Evolutionary conservation across 2,329 filamentous ascomycete genomes (phyloP).

Genomic region (Colletotrichum spaethianum): DNA sequence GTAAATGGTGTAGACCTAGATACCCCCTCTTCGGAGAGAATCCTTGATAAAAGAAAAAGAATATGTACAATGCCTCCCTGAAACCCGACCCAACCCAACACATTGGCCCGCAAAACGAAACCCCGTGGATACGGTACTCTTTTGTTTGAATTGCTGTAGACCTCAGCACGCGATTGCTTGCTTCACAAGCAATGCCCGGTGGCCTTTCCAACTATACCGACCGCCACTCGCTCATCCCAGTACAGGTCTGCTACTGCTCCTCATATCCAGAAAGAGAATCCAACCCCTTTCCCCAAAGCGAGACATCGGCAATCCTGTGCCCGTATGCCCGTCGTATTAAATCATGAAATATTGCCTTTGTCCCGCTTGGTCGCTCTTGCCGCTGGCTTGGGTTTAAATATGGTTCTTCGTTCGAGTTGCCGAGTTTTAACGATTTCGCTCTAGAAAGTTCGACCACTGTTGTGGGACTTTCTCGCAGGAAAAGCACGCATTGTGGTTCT

Average conservation of each 20-base stretch:
- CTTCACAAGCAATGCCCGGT: conserved; percentile 8
- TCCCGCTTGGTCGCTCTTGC: conserved; percentile 11
- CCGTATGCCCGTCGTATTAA: conserved; percentile 5
- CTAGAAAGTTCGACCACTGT: not conserved
- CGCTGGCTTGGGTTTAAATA: not conserved
- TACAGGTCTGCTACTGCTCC: conserved; percentile 3
- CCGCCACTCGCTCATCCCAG: not conserved
- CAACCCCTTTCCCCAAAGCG: not conserved
- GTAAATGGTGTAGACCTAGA: conserved; percentile 39
- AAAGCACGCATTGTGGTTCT: not conserved
- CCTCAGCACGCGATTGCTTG: conserved; percentile 13
- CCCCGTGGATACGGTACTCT: conserved; percentile 1
- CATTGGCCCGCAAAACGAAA: not conserved
- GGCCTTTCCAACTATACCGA: not conserved
- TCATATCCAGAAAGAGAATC: conserved; percentile 10
- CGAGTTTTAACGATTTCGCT: not conserved
- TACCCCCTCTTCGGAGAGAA: conserved; percentile 30
- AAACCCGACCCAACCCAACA: not conserved
- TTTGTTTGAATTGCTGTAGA: conserved; percentile 16
- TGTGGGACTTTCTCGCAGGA: not conserved
- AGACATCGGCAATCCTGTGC: conserved; percentile 15
- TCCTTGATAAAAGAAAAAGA: not conserved
- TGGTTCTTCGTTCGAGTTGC: conserved; percentile 1
- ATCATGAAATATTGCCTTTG: conserved; percentile 6
- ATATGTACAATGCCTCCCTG: conserved; percentile 30